These are phyloP conservation scores for Bacterosira constricta DNA, from an alignment of 108 stramenopile species.

Conservation along the genomic window DNA sequence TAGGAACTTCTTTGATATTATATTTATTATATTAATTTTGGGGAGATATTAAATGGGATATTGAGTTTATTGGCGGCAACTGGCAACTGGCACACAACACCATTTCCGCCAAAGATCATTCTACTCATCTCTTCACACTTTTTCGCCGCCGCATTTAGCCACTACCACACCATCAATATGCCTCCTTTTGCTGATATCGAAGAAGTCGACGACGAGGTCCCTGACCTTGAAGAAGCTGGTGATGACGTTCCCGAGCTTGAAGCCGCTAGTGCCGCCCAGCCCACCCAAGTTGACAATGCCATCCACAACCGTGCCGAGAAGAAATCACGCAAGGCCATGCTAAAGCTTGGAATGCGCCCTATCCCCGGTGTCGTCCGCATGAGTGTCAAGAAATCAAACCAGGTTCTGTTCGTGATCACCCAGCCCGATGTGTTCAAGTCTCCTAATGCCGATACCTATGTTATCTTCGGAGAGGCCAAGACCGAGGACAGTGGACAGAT, in stretches of 20 bases:
- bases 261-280: slow-evolving; percentile 48
- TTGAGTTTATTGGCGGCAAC: too few relatives aligned
- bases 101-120: too few relatives aligned
- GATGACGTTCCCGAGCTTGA: slow-evolving; percentile 59
- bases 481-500: slow-evolving; percentile 91
- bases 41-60: too few relatives aligned
- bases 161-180: slow-evolving; percentile 28
- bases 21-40: too few relatives aligned
- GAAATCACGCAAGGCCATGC: slow-evolving; percentile 99
- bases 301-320: slow-evolving; percentile 97
- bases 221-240: slow-evolving; percentile 76
- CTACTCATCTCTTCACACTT: too few relatives aligned
- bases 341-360: slow-evolving; percentile 95
- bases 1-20: too few relatives aligned
- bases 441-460: slow-evolving; percentile 93
- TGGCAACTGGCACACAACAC: too few relatives aligned
- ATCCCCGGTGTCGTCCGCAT: slow-evolving; percentile 95
- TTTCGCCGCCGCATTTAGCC: too few relatives aligned
- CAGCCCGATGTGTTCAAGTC: slow-evolving; percentile 96
- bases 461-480: slow-evolving; percentile 99
- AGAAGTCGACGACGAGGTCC: slow-evolving; percentile 80
- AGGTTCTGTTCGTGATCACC: slow-evolving; percentile 94
- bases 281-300: slow-evolving; percentile 35
- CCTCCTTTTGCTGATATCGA: slow-evolving; percentile 62
- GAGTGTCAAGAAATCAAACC: slow-evolving; percentile 97